Base-by-base conservation (phyloP, 352 stramenopile genomes). In the Globisporangium yorkense region DNA sequence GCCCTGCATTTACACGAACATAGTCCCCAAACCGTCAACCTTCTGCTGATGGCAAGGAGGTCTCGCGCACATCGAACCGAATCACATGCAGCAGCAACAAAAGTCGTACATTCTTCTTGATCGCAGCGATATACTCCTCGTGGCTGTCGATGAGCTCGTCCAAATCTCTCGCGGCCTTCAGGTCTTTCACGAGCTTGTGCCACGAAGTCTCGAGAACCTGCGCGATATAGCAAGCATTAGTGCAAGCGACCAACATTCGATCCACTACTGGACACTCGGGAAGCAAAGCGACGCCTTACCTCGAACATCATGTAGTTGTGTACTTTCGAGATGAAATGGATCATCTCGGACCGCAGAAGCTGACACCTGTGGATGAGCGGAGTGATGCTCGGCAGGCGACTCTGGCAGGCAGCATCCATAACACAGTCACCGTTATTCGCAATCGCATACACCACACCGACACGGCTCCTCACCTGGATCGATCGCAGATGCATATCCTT, bases 301-400 rank as follows among this genome's bases (percentile, higher is more conserved):
- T 99, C 96, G 73, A 99, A 99, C 95, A 99, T 98, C 66, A 99
- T 92, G 68, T 99, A 99, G 65, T 95, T 98, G 66, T 98, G 92
- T 24, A 99, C 81, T 59, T 98, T 99, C 43, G 90, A 92, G 24
- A 93, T 96, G 68, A 99, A 98, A 67, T 99, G 96, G 57, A 98
- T 96, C 97, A 99, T 99, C 48, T 98, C 88, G 24, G 97, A 97
- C 33, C 97, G 87, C 51, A 97, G 84, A 16, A 99, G 81, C 56
- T 98, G 94, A 62, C 96, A 97, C 39, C 85, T 87, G 71, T 98
- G 90, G 29, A 99, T 77, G 20, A 97, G 65, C 55, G 63, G 64
- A 43, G 57, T 41, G 54, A 92, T 74, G 35, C 72, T 76, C 45
- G 71, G 84, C 40, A 94, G 57, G 39, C 72, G 72, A 12, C 75